Conservation (phyloP, 2,329 filamentous ascomycete genomes). For the Alternaria dauci region DNA sequence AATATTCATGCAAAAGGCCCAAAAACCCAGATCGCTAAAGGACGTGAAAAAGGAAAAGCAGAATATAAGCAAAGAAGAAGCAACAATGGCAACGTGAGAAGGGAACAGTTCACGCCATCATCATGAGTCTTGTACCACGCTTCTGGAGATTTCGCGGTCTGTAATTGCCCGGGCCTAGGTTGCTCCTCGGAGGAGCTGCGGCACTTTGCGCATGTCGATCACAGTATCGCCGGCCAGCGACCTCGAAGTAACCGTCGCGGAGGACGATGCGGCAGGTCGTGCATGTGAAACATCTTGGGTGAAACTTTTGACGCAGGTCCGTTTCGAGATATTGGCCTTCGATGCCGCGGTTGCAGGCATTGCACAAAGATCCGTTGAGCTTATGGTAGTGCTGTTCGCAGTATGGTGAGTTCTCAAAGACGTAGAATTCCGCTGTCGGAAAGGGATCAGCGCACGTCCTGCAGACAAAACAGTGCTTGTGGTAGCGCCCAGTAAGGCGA, state of each 20-base stretch:
- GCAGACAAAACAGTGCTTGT: constrained; percentile 95
- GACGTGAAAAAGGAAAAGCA: constrained; percentile 11
- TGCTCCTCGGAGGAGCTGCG: constrained; percentile 51
- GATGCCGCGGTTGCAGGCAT: constrained; percentile 81
- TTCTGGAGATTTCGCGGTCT: constrained; percentile 55
- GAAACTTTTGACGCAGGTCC: constrained; percentile 78
- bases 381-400: constrained; percentile 93
- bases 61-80: constrained; percentile 2
- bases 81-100: not conserved
- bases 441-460: constrained; percentile 83
- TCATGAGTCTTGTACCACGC: constrained; percentile 61
- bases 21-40: constrained; percentile 22
- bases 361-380: constrained; percentile 86
- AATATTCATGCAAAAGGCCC: constrained; percentile 25
- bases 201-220: constrained; percentile 80
- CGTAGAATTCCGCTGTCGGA: constrained; percentile 89
- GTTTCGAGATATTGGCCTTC: constrained; percentile 95
- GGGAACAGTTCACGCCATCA: constrained; percentile 52
- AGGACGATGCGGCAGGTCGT: constrained; percentile 77
- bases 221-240: constrained; percentile 81
- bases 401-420: constrained; percentile 85
- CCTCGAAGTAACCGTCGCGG: constrained; percentile 88
- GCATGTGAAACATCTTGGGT: constrained; percentile 87
- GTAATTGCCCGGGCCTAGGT: constrained; percentile 50
- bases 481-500: constrained; percentile 88